These are phyloP conservation scores for Purshia tridentata DNA, from an alignment of 306 rosid species.

Conservation along the genomic window DNA sequence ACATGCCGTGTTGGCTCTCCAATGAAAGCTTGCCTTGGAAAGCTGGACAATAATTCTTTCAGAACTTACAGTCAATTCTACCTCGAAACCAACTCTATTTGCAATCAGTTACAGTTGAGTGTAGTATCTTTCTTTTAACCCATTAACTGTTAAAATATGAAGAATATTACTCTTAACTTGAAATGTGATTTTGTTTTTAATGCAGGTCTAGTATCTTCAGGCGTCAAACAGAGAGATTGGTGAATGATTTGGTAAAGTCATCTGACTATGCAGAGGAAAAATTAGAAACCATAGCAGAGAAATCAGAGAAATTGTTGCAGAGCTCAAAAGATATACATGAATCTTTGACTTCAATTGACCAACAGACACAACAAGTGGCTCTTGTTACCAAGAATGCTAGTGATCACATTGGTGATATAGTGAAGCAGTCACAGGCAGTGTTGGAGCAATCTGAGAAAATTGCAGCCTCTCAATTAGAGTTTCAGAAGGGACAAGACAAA, in stretches of 20 bases:
- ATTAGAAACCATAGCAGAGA: conserved; percentile 50
- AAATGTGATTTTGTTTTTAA: too few species aligned
- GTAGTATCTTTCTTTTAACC: neutral
- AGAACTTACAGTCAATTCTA: conserved; percentile 66
- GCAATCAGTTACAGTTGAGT: conserved; percentile 72
- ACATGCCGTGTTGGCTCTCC: conserved; percentile 43
- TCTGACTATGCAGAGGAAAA: conserved; percentile 65
- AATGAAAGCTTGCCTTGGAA: conserved; percentile 47
- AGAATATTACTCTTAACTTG: neutral
- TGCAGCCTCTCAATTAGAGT: conserved; percentile 49
- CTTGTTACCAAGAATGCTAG: conserved; percentile 38
- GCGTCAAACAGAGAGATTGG: conserved; percentile 67
- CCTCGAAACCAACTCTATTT: conserved; percentile 76
- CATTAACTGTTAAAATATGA: neutral
- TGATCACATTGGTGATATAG: conserved; percentile 42
- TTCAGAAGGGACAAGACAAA: conserved; percentile 58
- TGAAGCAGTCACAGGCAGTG: conserved; percentile 52
- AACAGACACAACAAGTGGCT: conserved; percentile 42
- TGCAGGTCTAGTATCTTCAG: conserved; percentile 58
- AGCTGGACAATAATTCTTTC: conserved; percentile 51
- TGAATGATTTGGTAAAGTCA: conserved; percentile 57
- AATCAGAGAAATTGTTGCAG: conserved; percentile 47
- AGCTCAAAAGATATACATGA: conserved; percentile 39
- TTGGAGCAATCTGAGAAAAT: conserved; percentile 55
- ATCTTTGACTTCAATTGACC: conserved; percentile 45